Evolutionary conservation across 2,329 filamentous ascomycete species (phyloP).

Genomic region (Fusarium sp.): DNA sequence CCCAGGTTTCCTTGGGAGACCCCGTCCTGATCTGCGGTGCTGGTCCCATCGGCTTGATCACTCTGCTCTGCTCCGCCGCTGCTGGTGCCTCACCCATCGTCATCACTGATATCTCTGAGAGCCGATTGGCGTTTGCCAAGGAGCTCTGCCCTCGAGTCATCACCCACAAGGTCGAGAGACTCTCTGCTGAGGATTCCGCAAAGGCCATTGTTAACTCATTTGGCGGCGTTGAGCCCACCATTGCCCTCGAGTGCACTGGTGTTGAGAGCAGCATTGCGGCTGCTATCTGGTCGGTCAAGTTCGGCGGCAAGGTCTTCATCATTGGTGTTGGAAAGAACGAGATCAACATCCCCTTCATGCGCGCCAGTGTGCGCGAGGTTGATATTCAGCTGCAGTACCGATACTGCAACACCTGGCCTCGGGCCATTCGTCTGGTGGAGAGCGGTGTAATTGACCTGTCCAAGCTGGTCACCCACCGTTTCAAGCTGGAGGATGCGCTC

Average conservation of each 20-base stretch:
- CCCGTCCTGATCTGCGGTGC: constrained; percentile 91
- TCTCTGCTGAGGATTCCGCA: constrained; percentile 77
- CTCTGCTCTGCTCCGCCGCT: constrained; percentile 83
- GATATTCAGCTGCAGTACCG: constrained; percentile 97
- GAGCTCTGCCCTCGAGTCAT: constrained; percentile 81
- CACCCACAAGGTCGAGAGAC: constrained; percentile 81
- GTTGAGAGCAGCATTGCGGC: constrained; percentile 89
- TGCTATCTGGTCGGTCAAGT: constrained; percentile 91
- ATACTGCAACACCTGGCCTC: constrained; percentile 96
- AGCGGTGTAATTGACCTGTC: constrained; percentile 85
- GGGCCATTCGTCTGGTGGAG: constrained; percentile 88
- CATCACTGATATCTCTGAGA: constrained; percentile 94
- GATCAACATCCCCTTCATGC: constrained; percentile 96
- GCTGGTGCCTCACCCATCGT: constrained; percentile 92
- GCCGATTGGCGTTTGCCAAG: constrained; percentile 85
- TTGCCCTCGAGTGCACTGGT: constrained; percentile 93
- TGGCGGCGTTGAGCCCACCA: constrained; percentile 82
- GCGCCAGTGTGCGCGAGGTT: constrained; percentile 88
- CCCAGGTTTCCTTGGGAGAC: constrained; percentile 84
- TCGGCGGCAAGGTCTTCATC: constrained; percentile 96
- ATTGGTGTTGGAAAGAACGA: constrained; percentile 96
- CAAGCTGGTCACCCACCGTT: constrained; percentile 89
- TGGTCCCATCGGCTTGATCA: constrained; percentile 92
- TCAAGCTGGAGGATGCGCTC: constrained; percentile 84
- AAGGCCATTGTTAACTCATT: constrained; percentile 75